Conservation (phyloP, 2,329 filamentous ascomycete species). For the Penicillium sumatraense region DNA sequence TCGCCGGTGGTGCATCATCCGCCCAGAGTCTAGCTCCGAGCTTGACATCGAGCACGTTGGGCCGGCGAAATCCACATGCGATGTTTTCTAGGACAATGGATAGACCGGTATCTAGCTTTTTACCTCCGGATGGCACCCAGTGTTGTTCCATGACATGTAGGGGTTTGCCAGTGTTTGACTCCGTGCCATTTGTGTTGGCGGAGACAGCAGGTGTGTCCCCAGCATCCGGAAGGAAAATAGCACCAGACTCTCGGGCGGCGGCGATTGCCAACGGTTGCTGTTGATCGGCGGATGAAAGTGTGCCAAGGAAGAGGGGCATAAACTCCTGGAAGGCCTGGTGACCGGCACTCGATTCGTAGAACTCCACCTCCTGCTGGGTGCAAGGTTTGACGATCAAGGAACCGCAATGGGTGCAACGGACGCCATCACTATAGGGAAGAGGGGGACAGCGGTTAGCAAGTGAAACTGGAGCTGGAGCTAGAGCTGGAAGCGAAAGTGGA, state of each 20-base stretch:
- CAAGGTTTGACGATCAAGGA: slow-evolving; percentile 94
- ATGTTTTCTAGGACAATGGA: slow-evolving; percentile 87
- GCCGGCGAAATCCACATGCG: slow-evolving; percentile 76
- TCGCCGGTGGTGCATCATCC: slow-evolving; percentile 65
- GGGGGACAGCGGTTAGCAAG: background rate
- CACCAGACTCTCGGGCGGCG: slow-evolving; percentile 56
- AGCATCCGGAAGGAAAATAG: slow-evolving; percentile 31
- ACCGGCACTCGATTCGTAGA: slow-evolving; percentile 76
- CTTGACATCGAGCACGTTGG: slow-evolving; percentile 94
- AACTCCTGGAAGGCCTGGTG: slow-evolving; percentile 77
- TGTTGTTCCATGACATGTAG: slow-evolving; percentile 28
- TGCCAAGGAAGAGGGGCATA: slow-evolving; percentile 86
- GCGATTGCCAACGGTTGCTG: slow-evolving; percentile 43
- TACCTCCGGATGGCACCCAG: slow-evolving; percentile 59
- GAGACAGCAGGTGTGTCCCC: slow-evolving; percentile 15
- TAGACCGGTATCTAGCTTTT: slow-evolving; percentile 73
- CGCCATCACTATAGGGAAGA: slow-evolving; percentile 71
- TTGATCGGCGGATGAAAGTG: slow-evolving; percentile 68
- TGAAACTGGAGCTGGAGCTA: no score
- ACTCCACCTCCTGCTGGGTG: slow-evolving; percentile 80
- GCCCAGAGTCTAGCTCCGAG: slow-evolving; percentile 86
- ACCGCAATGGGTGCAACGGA: slow-evolving; percentile 81
- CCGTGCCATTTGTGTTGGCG: slow-evolving; percentile 22
- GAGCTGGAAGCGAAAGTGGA: no score
- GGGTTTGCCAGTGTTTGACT: slow-evolving; percentile 28